Conservation (phyloP, 768 basidiomycete genomes). For the Russula griseocarnosa region DNA sequence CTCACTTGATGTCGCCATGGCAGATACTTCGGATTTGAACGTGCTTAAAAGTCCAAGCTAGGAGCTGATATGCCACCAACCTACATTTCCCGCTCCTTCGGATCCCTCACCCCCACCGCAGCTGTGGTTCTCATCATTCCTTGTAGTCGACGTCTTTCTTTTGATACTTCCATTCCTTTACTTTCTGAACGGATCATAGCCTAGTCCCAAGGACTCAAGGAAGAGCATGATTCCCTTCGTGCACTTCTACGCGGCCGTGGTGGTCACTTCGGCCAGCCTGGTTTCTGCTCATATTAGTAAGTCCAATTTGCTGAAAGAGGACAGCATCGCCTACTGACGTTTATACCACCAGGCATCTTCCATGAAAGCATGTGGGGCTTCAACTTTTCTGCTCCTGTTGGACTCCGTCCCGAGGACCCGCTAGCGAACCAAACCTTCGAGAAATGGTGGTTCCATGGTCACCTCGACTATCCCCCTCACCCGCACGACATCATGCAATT, state of each 20-base stretch:
- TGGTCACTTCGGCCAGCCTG: slow-evolving; percentile 1
- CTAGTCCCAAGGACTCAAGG: not conserved
- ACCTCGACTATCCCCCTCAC: slow-evolving; percentile 35
- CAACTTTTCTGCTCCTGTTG: slow-evolving; percentile 35
- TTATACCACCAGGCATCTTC: slow-evolving; percentile 31
- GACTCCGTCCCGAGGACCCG: slow-evolving; percentile 39
- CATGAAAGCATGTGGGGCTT: slow-evolving; percentile 38
- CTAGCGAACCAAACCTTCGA: slow-evolving; percentile 33
- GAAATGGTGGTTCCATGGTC: slow-evolving; percentile 40
- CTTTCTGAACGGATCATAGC: not conserved
- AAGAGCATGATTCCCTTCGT: slow-evolving; percentile 8
- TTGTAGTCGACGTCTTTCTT: slow-evolving; percentile 2
- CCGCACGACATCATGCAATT: slow-evolving; percentile 35
- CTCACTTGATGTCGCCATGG: not conserved
- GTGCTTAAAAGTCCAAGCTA: not conserved
- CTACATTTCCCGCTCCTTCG: not conserved
- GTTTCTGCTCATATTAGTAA: slow-evolving; percentile 12
- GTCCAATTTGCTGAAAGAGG: not conserved
- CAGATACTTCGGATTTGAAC: not conserved
- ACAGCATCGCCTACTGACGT: not conserved
- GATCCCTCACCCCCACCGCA: not conserved
- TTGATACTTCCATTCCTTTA: slow-evolving; percentile 5
- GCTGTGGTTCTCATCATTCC: not conserved
- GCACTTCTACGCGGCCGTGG: not conserved
- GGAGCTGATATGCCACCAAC: not conserved